phyloP scores from a whole-genome alignment of 257 asterid species.

The Marsdenia floribunda region DNA sequence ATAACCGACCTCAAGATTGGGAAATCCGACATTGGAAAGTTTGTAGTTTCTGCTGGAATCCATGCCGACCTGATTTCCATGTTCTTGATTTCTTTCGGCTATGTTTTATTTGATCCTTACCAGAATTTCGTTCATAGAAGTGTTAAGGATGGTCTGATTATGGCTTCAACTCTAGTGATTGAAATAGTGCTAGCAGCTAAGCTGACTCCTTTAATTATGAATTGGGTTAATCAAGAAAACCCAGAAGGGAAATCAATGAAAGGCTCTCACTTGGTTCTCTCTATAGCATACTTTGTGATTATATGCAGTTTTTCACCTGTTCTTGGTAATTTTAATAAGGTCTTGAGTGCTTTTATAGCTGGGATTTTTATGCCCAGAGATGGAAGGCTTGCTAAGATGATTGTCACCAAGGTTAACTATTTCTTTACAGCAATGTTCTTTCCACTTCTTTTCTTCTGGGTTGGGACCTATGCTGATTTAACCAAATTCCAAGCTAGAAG shows the following conservation, averaged over 20 bases:
- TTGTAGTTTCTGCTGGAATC: constrained; percentile 68
- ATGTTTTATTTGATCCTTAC: constrained; percentile 51
- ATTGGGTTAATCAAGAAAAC: constrained; percentile 85
- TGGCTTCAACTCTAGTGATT: constrained; percentile 36
- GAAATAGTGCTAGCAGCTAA: constrained; percentile 53
- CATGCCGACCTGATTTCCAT: constrained; percentile 63
- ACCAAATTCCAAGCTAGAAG: constrained; percentile 29
- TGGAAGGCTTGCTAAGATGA: constrained; percentile 78
- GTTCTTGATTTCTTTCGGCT: constrained; percentile 54
- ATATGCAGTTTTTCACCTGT: constrained; percentile 58
- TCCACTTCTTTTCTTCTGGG: constrained; percentile 90
- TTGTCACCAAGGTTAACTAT: constrained; percentile 65
- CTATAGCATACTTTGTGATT: constrained; percentile 58
- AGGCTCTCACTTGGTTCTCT: constrained; percentile 68
- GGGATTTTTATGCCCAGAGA: constrained; percentile 91
- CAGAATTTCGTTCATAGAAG: constrained; percentile 27
- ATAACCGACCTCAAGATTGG: constrained; percentile 88
- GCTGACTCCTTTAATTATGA: constrained; percentile 58
- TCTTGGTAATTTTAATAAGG: constrained; percentile 38
- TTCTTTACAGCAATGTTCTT: constrained; percentile 57
- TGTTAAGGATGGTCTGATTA: constrained; percentile 7
- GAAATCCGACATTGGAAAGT: constrained; percentile 81
- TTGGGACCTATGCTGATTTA: constrained; percentile 54
- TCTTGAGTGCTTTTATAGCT: constrained; percentile 72
- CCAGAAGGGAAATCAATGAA: constrained; percentile 93